These are phyloP conservation scores for Curvularia eragrostidis DNA, from an alignment of 2,329 filamentous ascomycete species.

Conservation along the genomic window DNA sequence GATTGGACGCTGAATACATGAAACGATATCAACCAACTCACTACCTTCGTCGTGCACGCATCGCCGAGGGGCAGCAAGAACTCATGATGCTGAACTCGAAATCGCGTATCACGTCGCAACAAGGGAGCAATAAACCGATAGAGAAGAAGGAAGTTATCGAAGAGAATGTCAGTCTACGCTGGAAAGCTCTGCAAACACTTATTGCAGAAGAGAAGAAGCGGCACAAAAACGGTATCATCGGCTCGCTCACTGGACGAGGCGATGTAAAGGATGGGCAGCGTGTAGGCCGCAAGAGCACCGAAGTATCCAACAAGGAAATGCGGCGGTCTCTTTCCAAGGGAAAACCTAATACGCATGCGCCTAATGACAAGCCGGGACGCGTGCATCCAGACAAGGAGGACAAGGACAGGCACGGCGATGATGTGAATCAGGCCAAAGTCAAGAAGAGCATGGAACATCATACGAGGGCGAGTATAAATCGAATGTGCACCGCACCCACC, in stretches of 20 bases:
- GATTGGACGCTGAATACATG: conserved; percentile 65
- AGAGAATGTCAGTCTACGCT: conserved; percentile 30
- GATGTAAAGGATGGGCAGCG: conserved; percentile 39
- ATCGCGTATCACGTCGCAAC: conserved; percentile 13
- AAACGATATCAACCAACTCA: conserved; percentile 61
- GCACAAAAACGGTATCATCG: conserved; percentile 33
- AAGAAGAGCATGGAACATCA: conserved; percentile 4
- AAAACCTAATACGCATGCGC: conserved; percentile 16
- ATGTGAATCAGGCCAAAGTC: background rate
- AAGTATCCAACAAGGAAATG: conserved; percentile 12
- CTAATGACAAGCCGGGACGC: conserved; percentile 18
- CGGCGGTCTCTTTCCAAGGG: conserved; percentile 14
- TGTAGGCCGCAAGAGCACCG: conserved; percentile 37
- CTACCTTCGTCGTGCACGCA: conserved; percentile 64
- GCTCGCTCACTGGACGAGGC: conserved; percentile 33
- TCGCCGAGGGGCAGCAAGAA: conserved; percentile 60
- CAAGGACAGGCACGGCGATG: conserved; percentile 20
- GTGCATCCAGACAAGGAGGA: background rate
- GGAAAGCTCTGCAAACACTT: conserved; percentile 33
- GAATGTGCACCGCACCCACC: conserved; percentile 31
- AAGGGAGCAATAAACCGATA: conserved; percentile 8
- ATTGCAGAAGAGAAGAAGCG: conserved; percentile 37
- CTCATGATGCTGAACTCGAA: conserved; percentile 28
- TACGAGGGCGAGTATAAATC: conserved; percentile 22
- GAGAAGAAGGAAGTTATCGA: conserved; percentile 43